These are phyloP conservation scores for Penicillium oxalicum DNA, from an alignment of 2,329 filamentous ascomycete species.

Conservation along the genomic window DNA sequence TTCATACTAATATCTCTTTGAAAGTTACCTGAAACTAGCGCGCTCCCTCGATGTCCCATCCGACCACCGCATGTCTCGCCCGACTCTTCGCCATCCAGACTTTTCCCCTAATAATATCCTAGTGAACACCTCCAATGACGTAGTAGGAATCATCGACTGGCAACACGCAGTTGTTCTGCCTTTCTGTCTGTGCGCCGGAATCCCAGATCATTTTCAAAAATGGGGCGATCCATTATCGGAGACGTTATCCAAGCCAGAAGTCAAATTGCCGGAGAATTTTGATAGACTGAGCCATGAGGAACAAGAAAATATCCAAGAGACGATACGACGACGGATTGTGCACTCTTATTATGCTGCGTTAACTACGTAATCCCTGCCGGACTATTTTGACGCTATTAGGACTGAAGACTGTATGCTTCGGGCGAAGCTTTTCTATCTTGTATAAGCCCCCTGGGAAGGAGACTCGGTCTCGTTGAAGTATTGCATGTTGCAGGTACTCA, in stretches of 20 bases:
- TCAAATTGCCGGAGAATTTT: constrained; percentile 22
- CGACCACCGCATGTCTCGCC: constrained; percentile 7
- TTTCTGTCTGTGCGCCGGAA: constrained; percentile 19
- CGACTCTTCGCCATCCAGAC: constrained; percentile 19
- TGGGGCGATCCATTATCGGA: constrained; percentile 28
- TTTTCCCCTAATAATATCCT: constrained; percentile 27
- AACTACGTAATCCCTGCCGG: constrained; percentile 17
- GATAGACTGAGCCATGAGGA: constrained; percentile 17
- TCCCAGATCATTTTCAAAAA: constrained; percentile 32
- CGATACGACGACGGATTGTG: constrained; percentile 16
- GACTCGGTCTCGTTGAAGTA: neutral
- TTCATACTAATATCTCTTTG: constrained; percentile 12
- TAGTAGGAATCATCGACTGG: constrained; percentile 27
- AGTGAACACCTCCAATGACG: constrained; percentile 20
- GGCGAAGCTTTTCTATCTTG: neutral
- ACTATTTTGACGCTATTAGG: constrained; percentile 8
- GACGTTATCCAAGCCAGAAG: constrained; percentile 22
- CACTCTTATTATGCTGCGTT: constrained; percentile 25
- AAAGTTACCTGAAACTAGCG: constrained; percentile 10
- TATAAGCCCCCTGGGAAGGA: neutral
- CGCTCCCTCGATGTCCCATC: constrained; percentile 8
- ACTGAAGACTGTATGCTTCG: neutral
- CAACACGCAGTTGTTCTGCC: constrained; percentile 26
- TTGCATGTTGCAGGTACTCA: constrained; percentile 15
- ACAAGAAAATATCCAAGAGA: constrained; percentile 18